Evolutionary conservation across 176 grass and related monocot species (phyloP).

Genomic region (Pontederia crassipes): DNA sequence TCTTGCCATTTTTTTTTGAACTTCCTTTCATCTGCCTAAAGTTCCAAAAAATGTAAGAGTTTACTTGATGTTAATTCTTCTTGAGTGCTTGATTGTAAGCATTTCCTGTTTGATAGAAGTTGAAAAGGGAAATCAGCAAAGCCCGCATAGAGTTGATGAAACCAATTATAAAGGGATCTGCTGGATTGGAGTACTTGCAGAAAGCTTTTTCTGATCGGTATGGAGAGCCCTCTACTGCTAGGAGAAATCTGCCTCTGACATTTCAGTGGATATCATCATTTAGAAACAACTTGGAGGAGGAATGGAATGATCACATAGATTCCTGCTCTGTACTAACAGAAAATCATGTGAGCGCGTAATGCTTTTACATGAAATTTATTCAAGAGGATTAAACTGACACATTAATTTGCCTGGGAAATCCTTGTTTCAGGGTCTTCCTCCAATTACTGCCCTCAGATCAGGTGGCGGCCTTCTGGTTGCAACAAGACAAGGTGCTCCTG

Average conservation of each 20-base stretch:
- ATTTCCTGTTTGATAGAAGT: slow-evolving; percentile 36
- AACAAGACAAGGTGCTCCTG: slow-evolving; percentile 22
- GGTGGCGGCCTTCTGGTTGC: slow-evolving; percentile 33
- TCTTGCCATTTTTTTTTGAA: too few species aligned
- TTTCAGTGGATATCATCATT: slow-evolving; percentile 30
- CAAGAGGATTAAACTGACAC: not conserved
- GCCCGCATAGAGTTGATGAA: slow-evolving; percentile 68
- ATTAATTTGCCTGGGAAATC: not conserved
- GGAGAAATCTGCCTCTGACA: slow-evolving; percentile 42
- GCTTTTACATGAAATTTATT: not conserved
- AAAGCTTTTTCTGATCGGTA: slow-evolving; percentile 76
- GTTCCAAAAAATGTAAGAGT: not conserved
- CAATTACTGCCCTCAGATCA: slow-evolving; percentile 48
- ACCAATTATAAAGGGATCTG: slow-evolving; percentile 65
- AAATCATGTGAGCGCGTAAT: slow-evolving; percentile 36
- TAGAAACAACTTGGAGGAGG: slow-evolving; percentile 27
- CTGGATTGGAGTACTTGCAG: slow-evolving; percentile 79
- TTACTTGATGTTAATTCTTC: not conserved
- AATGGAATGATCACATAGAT: slow-evolving; percentile 60
- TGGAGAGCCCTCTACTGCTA: slow-evolving; percentile 37
- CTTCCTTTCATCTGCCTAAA: too few species aligned
- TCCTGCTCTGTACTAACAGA: slow-evolving; percentile 34
- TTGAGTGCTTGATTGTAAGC: not conserved
- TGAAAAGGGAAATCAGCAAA: slow-evolving; percentile 68
- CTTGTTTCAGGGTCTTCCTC: slow-evolving; percentile 32